A percentile compares a stretch with the other conserved stretches of the same genome.
phyloP scores from a whole-genome alignment of 345 rosid species.

The Euphorbia tirucalli region DNA sequence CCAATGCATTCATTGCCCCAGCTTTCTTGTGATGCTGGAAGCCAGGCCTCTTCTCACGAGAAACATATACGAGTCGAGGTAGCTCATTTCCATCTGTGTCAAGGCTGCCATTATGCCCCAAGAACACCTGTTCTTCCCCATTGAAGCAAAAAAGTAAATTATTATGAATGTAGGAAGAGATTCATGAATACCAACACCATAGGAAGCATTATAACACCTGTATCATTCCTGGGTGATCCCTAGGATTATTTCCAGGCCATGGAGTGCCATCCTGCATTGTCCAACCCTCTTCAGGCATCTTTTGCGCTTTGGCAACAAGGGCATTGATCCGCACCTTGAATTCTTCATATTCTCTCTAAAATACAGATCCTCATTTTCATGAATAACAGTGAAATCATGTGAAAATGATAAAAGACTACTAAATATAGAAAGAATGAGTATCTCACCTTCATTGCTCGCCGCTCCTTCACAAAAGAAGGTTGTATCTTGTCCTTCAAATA shows the following conservation, averaged over 20 bases:
- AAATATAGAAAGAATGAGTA: background rate
- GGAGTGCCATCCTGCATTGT: constrained; percentile 99
- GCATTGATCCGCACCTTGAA: constrained; percentile 99
- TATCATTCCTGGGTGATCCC: constrained; percentile 99
- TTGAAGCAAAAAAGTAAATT: constrained; percentile 2
- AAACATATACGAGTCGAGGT: constrained; percentile 98
- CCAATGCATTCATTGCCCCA: constrained; percentile 99
- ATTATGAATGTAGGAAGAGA: background rate
- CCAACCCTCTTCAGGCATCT: constrained; percentile 99
- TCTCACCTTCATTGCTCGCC: constrained; percentile 94
- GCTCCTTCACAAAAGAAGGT: constrained; percentile 98
- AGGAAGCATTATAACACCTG: constrained; percentile 46
- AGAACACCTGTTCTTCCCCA: constrained; percentile 61
- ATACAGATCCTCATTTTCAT: background rate
- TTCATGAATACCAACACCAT: background rate
- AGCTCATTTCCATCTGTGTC: constrained; percentile 99
- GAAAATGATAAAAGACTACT: background rate
- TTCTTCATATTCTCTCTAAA: constrained; percentile 98
- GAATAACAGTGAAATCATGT: background rate
- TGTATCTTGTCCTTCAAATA: constrained; percentile 97
- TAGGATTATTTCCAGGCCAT: constrained; percentile 98
- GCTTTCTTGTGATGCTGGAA: constrained; percentile 99
- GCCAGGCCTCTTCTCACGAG: constrained; percentile 99
- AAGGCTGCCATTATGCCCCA: constrained; percentile 97
- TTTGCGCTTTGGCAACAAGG: constrained; percentile 96